A percentile compares a stretch with the other conserved stretches of the same genome.
Evolutionary conservation across 306 rosid genomes (phyloP).

Genomic region (Quercus gilva): DNA sequence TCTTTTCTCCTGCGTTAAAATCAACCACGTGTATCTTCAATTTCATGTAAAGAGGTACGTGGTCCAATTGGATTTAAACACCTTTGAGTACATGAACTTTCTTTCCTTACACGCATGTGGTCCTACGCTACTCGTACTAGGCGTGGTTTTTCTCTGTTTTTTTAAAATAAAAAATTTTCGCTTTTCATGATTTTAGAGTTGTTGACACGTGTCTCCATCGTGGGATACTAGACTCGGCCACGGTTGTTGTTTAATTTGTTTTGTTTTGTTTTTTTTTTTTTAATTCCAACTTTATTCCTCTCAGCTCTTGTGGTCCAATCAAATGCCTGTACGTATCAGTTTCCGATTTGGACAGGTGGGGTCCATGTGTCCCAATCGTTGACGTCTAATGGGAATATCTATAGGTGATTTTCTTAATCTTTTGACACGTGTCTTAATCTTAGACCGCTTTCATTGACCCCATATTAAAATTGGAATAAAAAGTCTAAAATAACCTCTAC

Average conservation of each 20-base stretch:
- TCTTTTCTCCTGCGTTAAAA: not conserved
- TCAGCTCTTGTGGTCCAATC: constrained; percentile 38
- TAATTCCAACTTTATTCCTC: constrained; percentile 19
- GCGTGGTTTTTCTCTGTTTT: constrained; percentile 3
- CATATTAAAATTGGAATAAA: not conserved
- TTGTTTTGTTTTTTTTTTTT: not conserved
- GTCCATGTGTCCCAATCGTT: constrained; percentile 28
- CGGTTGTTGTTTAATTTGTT: not conserved
- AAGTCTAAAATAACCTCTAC: not conserved
- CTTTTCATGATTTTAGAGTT: not conserved
- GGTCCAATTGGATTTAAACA: constrained; percentile 23
- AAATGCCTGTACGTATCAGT: constrained; percentile 21
- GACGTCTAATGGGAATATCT: constrained; percentile 13
- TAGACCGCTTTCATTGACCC: not conserved
- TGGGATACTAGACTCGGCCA: not conserved
- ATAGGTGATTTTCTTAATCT: not conserved
- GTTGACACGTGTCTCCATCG: constrained; percentile 20
- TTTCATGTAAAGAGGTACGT: constrained; percentile 12
- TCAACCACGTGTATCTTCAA: constrained; percentile 28
- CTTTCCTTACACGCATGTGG: constrained; percentile 45
- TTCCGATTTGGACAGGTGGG: not conserved
- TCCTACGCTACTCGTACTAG: not conserved
- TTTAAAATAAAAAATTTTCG: too few species aligned
- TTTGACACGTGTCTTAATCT: constrained; percentile 17
- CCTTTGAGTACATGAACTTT: not conserved